Evolutionary conservation across 78 protist species (phyloP), one percentile per base, ranked within the genome.

Genomic region (Dictyostelium capitatum): DNA sequence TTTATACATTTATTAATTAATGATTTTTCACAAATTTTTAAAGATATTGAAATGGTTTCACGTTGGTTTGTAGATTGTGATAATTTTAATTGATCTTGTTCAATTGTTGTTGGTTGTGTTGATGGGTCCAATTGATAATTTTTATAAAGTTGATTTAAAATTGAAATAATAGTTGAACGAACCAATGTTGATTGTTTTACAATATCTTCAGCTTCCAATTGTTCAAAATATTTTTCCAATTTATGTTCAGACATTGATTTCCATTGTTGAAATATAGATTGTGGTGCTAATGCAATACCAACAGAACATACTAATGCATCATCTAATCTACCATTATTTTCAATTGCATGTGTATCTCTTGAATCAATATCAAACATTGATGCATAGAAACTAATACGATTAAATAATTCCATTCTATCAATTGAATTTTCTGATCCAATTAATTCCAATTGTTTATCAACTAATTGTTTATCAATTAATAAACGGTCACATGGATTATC

Each of bases 401-500:
- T 30, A 30, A 47, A 37, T 50, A 83, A 48, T 17, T 69, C 70
- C 37, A 72, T 32, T 67, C 48, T 32, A 67, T 37, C 37, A 20
- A 67, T 32, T 32, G 19, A 12, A 23, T 72, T 77, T 10, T n/a
- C 53, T 43, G 37, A 32, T 5, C 46, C 17, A 6, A 46, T 10
- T 0, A 32, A 30, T 15, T 32, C 48, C 6, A 83, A 78, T 23
- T 69, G 28, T 9, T 57, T 41, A 37, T 87, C 93, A 3, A 87
- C 48, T 10, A 77, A 14, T 41, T 56, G 48, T 64, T 47, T 23
- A 12, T 74, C 83, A 30, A 87, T n/a, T 19, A 57, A 47, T 15
- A 87, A 47, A 12, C 50, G 23, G 46, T 87, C 93, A 64, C 84
- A 87, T 64, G 93, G 93, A 50, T 87, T 87, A 37, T 87, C 93